Evolutionary conservation across 2,329 filamentous ascomycete genomes (phyloP), one percentile per base, ranked within the genome.

Genomic region (Fonsecaea pugnacius): DNA sequence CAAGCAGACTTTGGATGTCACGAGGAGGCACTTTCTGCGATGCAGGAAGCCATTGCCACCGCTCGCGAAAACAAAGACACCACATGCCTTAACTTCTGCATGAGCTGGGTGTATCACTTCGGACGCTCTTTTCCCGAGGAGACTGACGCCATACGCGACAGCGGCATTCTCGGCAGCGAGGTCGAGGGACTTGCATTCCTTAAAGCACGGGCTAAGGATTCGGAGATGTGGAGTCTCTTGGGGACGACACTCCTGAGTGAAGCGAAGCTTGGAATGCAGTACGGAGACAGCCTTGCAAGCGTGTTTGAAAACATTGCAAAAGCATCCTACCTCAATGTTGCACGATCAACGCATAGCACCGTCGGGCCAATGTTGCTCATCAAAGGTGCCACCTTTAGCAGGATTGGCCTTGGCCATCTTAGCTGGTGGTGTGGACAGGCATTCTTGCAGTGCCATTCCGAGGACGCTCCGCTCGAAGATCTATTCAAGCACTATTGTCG

Each of bases 71-170:
- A 96, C 70, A 89, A 92, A 69, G 95, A 99, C 73, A 91, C 92
- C 82, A 88, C 86, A 3, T 98, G 95, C 74, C 83, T 99, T 62
- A 98, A 97, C 76, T 98, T 96, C 77, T 91, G 92, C 35, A 85
- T 99, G 66, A 96, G 92, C 73, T 99, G 95, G 95, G 83, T 98
- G 2, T 96, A 96, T 72, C 92, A 97, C 73, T 96, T 97, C 71
- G 90, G 89, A n/a, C 91, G 92, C 72, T 87, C 91, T 0, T 92
- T 94, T 71, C 91, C 92, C 0, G 83, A 87, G 59, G 84, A 92
- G n/a, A 87, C 92, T 69, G 85, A 83, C 55, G 85, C 88, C 58
- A 82, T 90, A 5, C 89, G 89, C 67, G 88, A 89, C 43, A 88
- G 85, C 71, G 91, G 87, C 63, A 88, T 92, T 82, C 80, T 92